These are phyloP conservation scores for Ustilago loliicola DNA, from an alignment of 1,284 basidiomycete genomes.

Conservation along the genomic window DNA sequence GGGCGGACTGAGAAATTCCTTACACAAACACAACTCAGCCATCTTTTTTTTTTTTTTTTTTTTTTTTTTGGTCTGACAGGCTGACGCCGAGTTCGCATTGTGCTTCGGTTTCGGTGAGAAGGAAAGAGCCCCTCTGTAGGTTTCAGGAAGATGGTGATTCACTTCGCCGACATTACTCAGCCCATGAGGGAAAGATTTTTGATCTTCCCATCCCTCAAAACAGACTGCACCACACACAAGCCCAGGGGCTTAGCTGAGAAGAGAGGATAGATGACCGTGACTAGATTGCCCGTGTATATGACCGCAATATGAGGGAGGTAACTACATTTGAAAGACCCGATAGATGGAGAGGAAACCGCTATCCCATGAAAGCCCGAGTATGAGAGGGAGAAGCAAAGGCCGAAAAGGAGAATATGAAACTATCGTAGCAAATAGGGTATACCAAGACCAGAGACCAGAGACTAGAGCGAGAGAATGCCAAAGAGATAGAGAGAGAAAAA, in stretches of 20 bases:
- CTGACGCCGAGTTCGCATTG: not conserved
- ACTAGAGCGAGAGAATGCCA: not conserved
- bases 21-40: conserved; percentile 5
- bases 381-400: not conserved
- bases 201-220: not conserved
- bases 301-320: conserved; percentile 5
- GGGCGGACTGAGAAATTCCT: not conserved
- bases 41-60: not conserved
- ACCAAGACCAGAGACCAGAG: conserved; percentile 4
- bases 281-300: conserved; percentile 22
- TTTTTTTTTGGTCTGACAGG: not conserved
- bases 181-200: not conserved
- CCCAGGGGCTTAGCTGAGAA: not conserved
- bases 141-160: not conserved
- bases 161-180: not conserved
- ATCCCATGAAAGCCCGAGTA: conserved; percentile 3
- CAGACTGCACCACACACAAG: not conserved
- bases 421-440: conserved; percentile 2
- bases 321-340: not conserved
- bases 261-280: conserved; percentile 8
- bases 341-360: not conserved
- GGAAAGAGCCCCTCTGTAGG: not conserved
- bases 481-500: not conserved
- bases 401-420: not conserved
- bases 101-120: too few relatives aligned